Evolutionary conservation across 441 rosid species (phyloP).

Genomic region (Erodium chrysanthum): DNA sequence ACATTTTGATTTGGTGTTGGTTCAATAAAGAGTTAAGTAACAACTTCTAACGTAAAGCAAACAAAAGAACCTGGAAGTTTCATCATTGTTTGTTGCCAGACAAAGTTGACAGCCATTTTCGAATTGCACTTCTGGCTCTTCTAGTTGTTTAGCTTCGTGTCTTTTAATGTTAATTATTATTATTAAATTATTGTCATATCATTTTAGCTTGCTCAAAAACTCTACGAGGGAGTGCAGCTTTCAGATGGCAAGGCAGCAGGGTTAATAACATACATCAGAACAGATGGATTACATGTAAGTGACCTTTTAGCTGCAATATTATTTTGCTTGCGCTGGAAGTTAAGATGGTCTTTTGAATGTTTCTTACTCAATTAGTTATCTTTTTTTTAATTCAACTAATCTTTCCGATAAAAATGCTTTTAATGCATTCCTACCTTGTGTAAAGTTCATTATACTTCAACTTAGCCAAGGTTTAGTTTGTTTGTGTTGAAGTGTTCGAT

Average conservation of each 20-base stretch:
- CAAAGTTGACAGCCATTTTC: not conserved
- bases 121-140: not conserved
- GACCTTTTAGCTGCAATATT: constrained; percentile 15
- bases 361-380: not conserved
- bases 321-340: not conserved
- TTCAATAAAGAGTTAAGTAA: not conserved
- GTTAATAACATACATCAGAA: constrained; percentile 86
- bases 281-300: constrained; percentile 95
- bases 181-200: constrained; percentile 15
- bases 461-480: not conserved
- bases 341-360: constrained; percentile 1
- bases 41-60: not conserved
- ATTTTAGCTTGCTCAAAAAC: constrained; percentile 89
- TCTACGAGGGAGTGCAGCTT: constrained; percentile 81
- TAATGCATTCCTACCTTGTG: not conserved
- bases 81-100: not conserved
- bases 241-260: constrained; percentile 68
- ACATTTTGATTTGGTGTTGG: not conserved
- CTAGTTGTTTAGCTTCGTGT: not conserved
- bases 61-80: not conserved
- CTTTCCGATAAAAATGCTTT: not conserved
- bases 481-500: no score
- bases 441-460: not conserved
- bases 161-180: not conserved
- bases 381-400: not conserved